These are phyloP conservation scores for Podosphaera fusca DNA, from an alignment of 2,329 filamentous ascomycete species.

Conservation along the genomic window DNA sequence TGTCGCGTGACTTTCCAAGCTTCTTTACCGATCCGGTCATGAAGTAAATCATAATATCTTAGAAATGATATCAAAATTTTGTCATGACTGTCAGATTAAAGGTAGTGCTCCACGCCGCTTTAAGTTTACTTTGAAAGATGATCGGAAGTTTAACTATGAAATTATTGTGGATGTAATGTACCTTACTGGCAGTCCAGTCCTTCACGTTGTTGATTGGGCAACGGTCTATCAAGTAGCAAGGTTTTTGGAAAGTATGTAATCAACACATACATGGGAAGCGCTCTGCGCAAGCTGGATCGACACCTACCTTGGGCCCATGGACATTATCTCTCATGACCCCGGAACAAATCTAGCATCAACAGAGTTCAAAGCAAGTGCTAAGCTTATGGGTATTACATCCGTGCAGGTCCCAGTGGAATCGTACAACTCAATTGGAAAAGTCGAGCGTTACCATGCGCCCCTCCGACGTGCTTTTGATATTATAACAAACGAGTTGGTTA, in stretches of 20 bases:
- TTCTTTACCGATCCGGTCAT: not conserved
- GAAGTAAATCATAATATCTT: not conserved
- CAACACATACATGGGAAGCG: not conserved
- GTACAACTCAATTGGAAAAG: not conserved
- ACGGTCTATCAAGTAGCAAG: not conserved
- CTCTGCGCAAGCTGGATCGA: not conserved
- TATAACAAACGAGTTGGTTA: not conserved
- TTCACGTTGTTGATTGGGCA: slow-evolving; percentile 1
- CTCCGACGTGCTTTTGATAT: not conserved
- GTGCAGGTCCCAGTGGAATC: not conserved
- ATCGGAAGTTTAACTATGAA: slow-evolving; percentile 2
- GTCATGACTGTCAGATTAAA: not conserved
- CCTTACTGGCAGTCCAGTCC: not conserved
- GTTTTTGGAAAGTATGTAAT: not conserved
- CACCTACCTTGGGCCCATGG: not conserved
- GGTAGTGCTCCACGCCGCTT: slow-evolving; percentile 1
- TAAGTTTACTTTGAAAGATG: slow-evolving; percentile 1
- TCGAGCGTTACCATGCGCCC: not conserved
- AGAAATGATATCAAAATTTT: not conserved
- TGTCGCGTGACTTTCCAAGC: not conserved
- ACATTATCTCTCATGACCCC: not conserved
- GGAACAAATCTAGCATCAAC: slow-evolving; percentile 1
- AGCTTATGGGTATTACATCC: slow-evolving; percentile 1
- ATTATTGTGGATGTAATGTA: slow-evolving; percentile 1
- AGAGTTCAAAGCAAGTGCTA: not conserved